These are phyloP conservation scores for Tolypocladium sp. DNA, from an alignment of 2,329 filamentous ascomycete genomes.

Conservation along the genomic window DNA sequence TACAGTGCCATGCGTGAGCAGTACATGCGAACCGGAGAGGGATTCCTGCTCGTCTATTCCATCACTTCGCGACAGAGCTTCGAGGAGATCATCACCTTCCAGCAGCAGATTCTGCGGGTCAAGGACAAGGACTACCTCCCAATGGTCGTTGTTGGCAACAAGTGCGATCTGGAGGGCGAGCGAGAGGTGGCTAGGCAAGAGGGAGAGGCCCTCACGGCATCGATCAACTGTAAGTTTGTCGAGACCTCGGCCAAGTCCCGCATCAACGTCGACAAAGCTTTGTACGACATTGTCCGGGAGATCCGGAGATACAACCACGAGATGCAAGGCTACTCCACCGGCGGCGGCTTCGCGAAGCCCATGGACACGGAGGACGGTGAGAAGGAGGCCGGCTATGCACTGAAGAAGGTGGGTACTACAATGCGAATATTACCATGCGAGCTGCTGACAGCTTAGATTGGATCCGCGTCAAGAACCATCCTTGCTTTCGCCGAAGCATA, in stretches of 20 bases:
- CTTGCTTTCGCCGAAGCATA: too few species aligned
- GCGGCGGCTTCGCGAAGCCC: conserved; percentile 59
- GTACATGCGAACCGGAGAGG: too few species aligned
- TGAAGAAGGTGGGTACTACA: too few species aligned
- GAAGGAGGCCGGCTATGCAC: conserved; percentile 51
- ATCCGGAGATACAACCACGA: conserved; percentile 98
- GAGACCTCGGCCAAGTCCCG: conserved; percentile 97
- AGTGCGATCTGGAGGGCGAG: conserved; percentile 94
- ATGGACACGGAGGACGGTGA: conserved; percentile 69
- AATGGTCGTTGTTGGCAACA: conserved; percentile 98
- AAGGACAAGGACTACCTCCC: conserved; percentile 99
- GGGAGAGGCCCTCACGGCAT: conserved; percentile 75
- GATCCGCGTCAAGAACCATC: too few species aligned
- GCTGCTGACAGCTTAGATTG: too few species aligned
- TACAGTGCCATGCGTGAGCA: too few species aligned
- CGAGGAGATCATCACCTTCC: conserved; percentile 98
- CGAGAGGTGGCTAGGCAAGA: conserved; percentile 89
- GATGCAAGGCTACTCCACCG: conserved; percentile 78
- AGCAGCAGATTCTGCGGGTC: conserved; percentile 95
- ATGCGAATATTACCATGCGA: too few species aligned
- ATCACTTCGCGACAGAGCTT: too few species aligned
- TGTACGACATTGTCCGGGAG: conserved; percentile 96
- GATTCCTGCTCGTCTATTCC: too few species aligned
- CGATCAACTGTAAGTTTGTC: conserved; percentile 96
- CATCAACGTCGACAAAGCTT: conserved; percentile 96